Base-by-base conservation (phyloP, 139 green algal species). In the Choricystis sp. region DNA sequence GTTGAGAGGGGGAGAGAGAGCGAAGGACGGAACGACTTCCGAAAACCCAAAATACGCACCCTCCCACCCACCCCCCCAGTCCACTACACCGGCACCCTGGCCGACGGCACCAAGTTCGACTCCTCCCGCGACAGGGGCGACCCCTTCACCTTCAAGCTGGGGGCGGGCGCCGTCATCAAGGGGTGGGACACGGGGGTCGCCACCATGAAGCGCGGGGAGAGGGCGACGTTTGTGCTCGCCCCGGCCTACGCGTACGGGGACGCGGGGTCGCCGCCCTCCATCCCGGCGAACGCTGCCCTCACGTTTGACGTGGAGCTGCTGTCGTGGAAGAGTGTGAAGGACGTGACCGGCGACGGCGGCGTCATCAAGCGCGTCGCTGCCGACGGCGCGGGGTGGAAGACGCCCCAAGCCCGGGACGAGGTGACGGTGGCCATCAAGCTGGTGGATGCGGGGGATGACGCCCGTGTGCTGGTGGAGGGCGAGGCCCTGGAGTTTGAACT, bases 101-200 rank as follows among this genome's bases (percentile, higher is more conserved):
- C 71, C 22, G 59, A 86, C 63, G 83, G 81, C 30, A 75, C 64
- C 29, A 78, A 86, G 73, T 90, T 90, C 63, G 83, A 90, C 61
- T 68, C 68, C 29, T 71, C 49, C 31, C 66, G 65, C 26, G 69
- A 81, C 29, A 69, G 79, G 1, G 61, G 58, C 22, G 4, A 77
- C 29, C 73, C 71, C 2, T 74, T 85, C 29, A 58, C 70, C 2
- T 84, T 84, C 74, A 65, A 57, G 5, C 67, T 81, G 24, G 74
- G 74, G 19, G 0, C 69, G 81, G 83, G 85, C 29, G 69, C 81
- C 21, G 90, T 97, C 14, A 99, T 98, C 75, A 96, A 96, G 73
- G 91, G 85, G 9, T 97, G 91, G 91, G 93, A 99, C 71, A 30
- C 79, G 31, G 91, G 88, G 19, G 86, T 99, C 49, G 83, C 78